Conservation (phyloP, 768 basidiomycete species). For the Pulveroboletus sp. region DNA sequence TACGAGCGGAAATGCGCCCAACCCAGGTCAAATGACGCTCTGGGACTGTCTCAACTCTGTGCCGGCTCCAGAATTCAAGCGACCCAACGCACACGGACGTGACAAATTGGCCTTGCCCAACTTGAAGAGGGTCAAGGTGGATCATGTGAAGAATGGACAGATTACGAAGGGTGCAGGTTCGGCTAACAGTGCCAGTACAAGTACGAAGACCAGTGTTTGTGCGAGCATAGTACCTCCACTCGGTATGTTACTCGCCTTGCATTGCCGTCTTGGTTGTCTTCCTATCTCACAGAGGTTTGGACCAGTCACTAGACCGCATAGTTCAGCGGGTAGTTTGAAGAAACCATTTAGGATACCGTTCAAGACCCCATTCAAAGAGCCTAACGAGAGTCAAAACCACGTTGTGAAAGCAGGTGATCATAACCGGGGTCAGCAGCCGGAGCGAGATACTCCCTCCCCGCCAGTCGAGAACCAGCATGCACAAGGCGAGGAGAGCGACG, state of each 20-base stretch:
- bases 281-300: neutral
- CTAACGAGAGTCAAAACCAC: constrained; percentile 36
- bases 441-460: neutral
- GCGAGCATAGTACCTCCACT: constrained; percentile 20
- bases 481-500: neutral
- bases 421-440: neutral
- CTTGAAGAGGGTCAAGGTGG: constrained; percentile 21
- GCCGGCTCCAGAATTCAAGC: constrained; percentile 21
- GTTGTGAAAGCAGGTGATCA: constrained; percentile 1
- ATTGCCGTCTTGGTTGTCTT: neutral
- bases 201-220: neutral
- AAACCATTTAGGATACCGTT: too few species aligned
- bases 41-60: constrained; percentile 16
- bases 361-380: constrained; percentile 41
- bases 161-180: neutral
- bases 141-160: neutral
- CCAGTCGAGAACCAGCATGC: neutral
- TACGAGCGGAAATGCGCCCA: neutral
- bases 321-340: constrained; percentile 35
- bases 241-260: neutral
- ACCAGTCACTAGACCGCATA: constrained; percentile 45
- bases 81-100: constrained; percentile 13
- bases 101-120: constrained; percentile 10
- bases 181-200: neutral
- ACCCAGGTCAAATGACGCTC: constrained; percentile 20